Percentiles rank a stretch among this genome's conserved stretches.
phyloP scores from a whole-genome alignment of 2,329 filamentous ascomycete species.

The Leptographium wingfieldii region DNA sequence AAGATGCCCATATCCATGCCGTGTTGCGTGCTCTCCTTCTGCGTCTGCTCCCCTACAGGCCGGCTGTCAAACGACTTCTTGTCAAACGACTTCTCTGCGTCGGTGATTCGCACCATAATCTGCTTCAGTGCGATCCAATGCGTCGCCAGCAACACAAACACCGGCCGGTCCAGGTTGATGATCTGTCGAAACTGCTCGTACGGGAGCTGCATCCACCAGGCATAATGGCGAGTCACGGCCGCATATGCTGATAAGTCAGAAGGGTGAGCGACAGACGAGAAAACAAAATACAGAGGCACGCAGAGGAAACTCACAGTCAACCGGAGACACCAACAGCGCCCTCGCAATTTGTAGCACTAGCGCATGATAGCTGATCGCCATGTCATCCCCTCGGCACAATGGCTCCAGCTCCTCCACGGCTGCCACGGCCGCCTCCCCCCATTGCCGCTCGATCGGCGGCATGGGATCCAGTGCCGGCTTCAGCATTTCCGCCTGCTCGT shows the following conservation, averaged over 20 bases:
- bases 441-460: constrained; percentile 24
- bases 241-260: constrained; percentile 29
- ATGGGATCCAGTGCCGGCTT: constrained; percentile 33
- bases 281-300: not conserved
- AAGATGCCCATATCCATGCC: constrained; percentile 29
- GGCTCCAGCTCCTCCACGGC: constrained; percentile 29
- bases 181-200: constrained; percentile 38
- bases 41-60: constrained; percentile 15
- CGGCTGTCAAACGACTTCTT: not conserved
- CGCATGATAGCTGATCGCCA: constrained; percentile 34
- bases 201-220: constrained; percentile 46
- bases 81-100: not conserved
- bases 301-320: constrained; percentile 29
- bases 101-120: constrained; percentile 38
- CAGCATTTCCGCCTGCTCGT: constrained; percentile 28
- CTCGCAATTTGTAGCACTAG: constrained; percentile 33
- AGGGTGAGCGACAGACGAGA: not conserved
- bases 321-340: constrained; percentile 39
- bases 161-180: constrained; percentile 33
- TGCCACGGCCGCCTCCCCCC: constrained; percentile 33
- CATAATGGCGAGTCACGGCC: constrained; percentile 36
- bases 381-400: constrained; percentile 26
- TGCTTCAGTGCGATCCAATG: constrained; percentile 44
- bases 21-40: too few species aligned
- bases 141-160: constrained; percentile 33